These are phyloP conservation scores for Boletus speciosus DNA, from an alignment of 768 basidiomycete genomes.

Conservation along the genomic window DNA sequence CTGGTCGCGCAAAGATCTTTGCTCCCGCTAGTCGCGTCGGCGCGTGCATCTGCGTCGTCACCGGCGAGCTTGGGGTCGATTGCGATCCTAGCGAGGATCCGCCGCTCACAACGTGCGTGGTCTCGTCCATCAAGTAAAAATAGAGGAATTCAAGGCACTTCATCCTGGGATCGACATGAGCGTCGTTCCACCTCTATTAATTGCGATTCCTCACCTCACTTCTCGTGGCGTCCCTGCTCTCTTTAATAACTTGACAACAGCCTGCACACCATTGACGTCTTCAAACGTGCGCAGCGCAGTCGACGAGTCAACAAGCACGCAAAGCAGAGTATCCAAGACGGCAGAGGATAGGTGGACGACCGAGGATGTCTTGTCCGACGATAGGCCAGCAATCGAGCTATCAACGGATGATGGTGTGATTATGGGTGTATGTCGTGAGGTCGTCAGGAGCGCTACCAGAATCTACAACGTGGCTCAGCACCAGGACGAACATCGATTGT, in stretches of 20 bases:
- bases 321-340: constrained; percentile 80
- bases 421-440: constrained; percentile 59
- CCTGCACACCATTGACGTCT: constrained; percentile 69
- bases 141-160: constrained; percentile 95
- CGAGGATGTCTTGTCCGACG: constrained; percentile 23
- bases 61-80: constrained; percentile 32
- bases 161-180: constrained; percentile 55
- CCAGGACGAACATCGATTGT: background rate
- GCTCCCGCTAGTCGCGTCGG: constrained; percentile 16
- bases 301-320: constrained; percentile 85
- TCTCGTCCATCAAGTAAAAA: constrained; percentile 90
- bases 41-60: constrained; percentile 24
- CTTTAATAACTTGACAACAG: constrained; percentile 85
- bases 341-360: constrained; percentile 59
- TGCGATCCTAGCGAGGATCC: constrained; percentile 22
- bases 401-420: constrained; percentile 15
- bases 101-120: constrained; percentile 24
- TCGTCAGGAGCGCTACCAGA: constrained; percentile 65
- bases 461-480: constrained; percentile 44
- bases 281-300: constrained; percentile 76
- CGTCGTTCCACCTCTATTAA: constrained; percentile 6
- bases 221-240: constrained; percentile 81
- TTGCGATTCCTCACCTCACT: constrained; percentile 76
- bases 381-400: background rate
- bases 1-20: constrained; percentile 25